phyloP scores from a whole-genome alignment of 129 eudicot species.

The Heracleum sosnowskyi region DNA sequence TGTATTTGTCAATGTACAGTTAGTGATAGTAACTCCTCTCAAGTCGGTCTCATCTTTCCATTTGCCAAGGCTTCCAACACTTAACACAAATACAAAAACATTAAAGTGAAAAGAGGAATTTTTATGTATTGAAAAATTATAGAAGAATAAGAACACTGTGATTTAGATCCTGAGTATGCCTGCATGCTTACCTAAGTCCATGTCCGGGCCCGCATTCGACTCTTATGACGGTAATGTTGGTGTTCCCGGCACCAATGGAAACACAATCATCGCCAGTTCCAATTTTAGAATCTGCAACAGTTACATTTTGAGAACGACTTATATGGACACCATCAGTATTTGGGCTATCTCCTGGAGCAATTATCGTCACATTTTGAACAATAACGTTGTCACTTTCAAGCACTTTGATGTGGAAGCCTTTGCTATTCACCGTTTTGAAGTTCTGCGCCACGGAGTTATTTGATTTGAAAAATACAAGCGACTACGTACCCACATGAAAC shows the following conservation, averaged over 20 bases:
- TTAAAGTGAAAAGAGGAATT: background rate
- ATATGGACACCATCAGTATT: conserved; percentile 45
- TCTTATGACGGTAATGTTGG: conserved; percentile 11
- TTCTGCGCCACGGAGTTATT: conserved; percentile 6
- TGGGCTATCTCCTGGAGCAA: conserved; percentile 40
- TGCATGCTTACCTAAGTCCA: conserved; percentile 22
- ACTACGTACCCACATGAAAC: conserved; percentile 19
- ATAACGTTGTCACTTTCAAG: conserved; percentile 11
- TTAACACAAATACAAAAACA: background rate
- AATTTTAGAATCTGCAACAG: conserved; percentile 19
- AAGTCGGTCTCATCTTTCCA: conserved; percentile 12
- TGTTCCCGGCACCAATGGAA: conserved; percentile 34
- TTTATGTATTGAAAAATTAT: background rate
- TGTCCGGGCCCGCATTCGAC: conserved; percentile 34
- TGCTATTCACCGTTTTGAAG: conserved; percentile 20
- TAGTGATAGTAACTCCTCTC: conserved; percentile 15
- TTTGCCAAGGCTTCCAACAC: conserved; percentile 31
- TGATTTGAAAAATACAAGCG: conserved; percentile 20
- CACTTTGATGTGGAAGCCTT: conserved; percentile 35
- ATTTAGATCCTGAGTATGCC: background rate
- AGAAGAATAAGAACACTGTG: background rate
- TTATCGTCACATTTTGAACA: conserved; percentile 8
- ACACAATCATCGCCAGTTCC: conserved; percentile 54
- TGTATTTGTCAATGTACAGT: conserved; percentile 26
- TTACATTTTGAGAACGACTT: conserved; percentile 12